Conservation (phyloP, 1,284 basidiomycete species). For the Pseudomicrostroma phylloplanum region DNA sequence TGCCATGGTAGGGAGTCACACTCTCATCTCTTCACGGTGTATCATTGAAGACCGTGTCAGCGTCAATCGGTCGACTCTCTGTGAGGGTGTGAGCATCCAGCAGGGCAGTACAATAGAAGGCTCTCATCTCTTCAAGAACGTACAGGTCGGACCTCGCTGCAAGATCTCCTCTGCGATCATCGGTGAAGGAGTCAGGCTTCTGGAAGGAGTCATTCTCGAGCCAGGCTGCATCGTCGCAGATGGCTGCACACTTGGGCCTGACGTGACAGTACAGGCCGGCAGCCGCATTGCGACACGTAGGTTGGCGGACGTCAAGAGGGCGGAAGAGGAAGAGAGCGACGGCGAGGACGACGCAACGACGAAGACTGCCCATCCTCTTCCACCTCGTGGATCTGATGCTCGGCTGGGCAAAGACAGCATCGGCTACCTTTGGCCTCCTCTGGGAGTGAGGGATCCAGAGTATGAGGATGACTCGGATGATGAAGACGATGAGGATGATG, state of each 20-base stretch:
- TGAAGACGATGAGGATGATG: conserved; percentile 13
- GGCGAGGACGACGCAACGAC: conserved; percentile 30
- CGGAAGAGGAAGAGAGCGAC: conserved; percentile 21
- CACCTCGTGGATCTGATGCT: background rate
- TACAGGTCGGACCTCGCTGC: conserved; percentile 62
- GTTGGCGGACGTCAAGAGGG: conserved; percentile 14
- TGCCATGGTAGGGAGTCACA: background rate
- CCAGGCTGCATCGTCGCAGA: conserved; percentile 51
- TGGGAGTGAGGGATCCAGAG: conserved; percentile 13
- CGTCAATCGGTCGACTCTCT: conserved; percentile 68
- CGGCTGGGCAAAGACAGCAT: conserved; percentile 24
- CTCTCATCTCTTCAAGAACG: conserved; percentile 38
- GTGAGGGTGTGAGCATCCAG: conserved; percentile 66
- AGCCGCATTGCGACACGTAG: conserved; percentile 61
- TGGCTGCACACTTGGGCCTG: conserved; percentile 45
- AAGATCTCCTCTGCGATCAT: conserved; percentile 61
- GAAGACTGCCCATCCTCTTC: conserved; percentile 16
- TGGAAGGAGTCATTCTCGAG: conserved; percentile 61
- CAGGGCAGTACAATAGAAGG: conserved; percentile 20
- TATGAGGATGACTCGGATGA: conserved; percentile 7
- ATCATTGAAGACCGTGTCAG: conserved; percentile 58
- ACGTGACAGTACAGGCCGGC: conserved; percentile 64
- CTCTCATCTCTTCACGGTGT: conserved; percentile 27
- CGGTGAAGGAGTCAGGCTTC: conserved; percentile 67
- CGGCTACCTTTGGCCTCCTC: conserved; percentile 41